phyloP scores from a whole-genome alignment of 345 rosid genomes.

The Adansonia digitata region DNA sequence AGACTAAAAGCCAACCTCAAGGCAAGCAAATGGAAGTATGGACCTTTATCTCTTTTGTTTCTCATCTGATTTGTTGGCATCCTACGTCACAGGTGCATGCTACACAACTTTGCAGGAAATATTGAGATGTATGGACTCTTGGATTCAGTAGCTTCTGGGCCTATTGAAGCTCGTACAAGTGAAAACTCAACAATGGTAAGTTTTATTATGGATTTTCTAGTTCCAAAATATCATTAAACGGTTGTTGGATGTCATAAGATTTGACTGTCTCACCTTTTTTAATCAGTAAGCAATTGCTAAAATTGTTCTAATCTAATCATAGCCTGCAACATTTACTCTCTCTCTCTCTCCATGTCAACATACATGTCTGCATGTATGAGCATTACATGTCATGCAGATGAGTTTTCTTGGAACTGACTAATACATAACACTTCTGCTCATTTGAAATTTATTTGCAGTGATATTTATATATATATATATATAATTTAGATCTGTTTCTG shows the following conservation, averaged over 20 bases:
- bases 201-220: conserved; percentile 3
- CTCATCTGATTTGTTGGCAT: conserved; percentile 5
- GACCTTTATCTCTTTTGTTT: not conserved
- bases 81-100: conserved; percentile 61
- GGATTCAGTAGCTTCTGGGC: conserved; percentile 65
- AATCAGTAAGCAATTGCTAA: not conserved
- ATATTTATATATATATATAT: not conserved
- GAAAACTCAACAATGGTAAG: conserved; percentile 64
- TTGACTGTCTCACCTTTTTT: not conserved
- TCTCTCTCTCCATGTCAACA: not conserved
- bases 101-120: conserved; percentile 75
- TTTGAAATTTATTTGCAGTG: not conserved
- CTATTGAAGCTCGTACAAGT: conserved; percentile 54
- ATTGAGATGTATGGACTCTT: conserved; percentile 66
- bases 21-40: not conserved
- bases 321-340: not conserved
- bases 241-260: not conserved
- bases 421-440: not conserved
- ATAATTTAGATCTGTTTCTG: conserved; percentile 7
- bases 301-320: not conserved
- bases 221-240: conserved; percentile 1
- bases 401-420: conserved; percentile 3
- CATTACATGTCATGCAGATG: not conserved
- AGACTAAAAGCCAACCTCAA: not conserved
- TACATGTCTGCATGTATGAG: not conserved